phyloP scores from a whole-genome alignment of 2,329 filamentous ascomycete species.

The Celoporthe dispersa region DNA sequence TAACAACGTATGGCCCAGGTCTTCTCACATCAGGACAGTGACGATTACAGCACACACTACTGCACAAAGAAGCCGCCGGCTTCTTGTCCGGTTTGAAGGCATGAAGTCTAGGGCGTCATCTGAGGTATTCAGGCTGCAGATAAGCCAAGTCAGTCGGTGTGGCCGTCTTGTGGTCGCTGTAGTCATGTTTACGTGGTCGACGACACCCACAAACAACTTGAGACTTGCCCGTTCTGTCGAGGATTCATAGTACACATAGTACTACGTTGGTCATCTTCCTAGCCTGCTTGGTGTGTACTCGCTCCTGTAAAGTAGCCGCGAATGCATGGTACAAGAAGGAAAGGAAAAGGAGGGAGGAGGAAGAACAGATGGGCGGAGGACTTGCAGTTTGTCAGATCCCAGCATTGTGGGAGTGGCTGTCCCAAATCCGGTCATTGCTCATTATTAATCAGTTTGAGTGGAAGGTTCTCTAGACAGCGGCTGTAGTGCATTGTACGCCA shows the following conservation, averaged over 20 bases:
- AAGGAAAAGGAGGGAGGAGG: neutral
- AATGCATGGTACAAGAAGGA: neutral
- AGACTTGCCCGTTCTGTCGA: neutral
- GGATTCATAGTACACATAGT: neutral
- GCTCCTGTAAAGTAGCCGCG: neutral
- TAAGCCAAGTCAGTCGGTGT: neutral
- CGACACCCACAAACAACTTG: neutral
- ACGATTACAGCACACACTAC: neutral
- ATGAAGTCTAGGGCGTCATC: neutral
- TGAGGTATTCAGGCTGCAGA: conserved; percentile 1
- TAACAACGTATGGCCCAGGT: neutral
- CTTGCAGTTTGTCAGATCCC: neutral
- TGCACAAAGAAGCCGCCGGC: neutral
- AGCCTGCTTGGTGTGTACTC: neutral
- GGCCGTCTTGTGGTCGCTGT: neutral
- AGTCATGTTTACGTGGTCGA: neutral
- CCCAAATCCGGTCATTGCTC: neutral
- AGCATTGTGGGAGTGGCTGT: neutral
- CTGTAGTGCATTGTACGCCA: neutral
- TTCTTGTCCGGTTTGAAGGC: neutral
- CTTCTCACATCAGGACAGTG: neutral
- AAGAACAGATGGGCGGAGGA: neutral
- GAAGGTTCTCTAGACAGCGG: neutral
- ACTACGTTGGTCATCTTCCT: neutral
- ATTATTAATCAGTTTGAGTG: neutral